Base-by-base conservation (phyloP, 1,284 basidiomycete species). In the Fomitiporia mediterranea region DNA sequence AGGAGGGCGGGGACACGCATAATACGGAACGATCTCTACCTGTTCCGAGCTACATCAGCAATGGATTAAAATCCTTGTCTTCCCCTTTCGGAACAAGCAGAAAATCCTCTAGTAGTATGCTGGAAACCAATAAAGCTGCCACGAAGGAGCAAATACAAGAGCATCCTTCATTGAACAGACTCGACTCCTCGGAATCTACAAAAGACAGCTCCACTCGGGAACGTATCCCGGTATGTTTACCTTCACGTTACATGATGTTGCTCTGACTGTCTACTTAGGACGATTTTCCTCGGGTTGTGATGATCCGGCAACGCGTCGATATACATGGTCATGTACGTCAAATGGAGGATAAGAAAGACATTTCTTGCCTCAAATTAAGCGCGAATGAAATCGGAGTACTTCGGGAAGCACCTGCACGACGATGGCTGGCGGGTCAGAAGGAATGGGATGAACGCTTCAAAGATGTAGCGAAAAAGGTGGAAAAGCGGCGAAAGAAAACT, bases 271-370 rank as follows among this genome's bases (percentile, higher is more conserved):
- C n/a, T 42, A 19, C 19, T 28, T 35, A 50, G 48, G 43, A 64
- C 61, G 70, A 72, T 46, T 65, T 70, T 23, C 60, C 67, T 3
- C 63, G 64, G 9, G 65, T 72, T 8, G 35, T 68, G 27, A 86
- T 89, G 79, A 91, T 98, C 59, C 82, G 95, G 32, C 94, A 98
- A 70, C 83, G 96, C 9, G 84, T 98, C 19, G 84, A 87, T 17
- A 84, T 86, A 3, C 76, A 78, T 21, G 96, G 96, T 5, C 70
- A 82, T 5, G 77, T 92, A 15, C 83, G 94, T 8, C 79, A 87
- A 0, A 77, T 99, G 61, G 94, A 98, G 66, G 75, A 84, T 0
- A 78, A 80, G 58, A 68, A 75, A 1, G 80, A 88, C 46, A 75
- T 98, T 0, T 70, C 73, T 4, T 88, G 83, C 0, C 74, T 96